Conservation (phyloP, 352 stramenopile species). For the Pythium utonaiense region DNA sequence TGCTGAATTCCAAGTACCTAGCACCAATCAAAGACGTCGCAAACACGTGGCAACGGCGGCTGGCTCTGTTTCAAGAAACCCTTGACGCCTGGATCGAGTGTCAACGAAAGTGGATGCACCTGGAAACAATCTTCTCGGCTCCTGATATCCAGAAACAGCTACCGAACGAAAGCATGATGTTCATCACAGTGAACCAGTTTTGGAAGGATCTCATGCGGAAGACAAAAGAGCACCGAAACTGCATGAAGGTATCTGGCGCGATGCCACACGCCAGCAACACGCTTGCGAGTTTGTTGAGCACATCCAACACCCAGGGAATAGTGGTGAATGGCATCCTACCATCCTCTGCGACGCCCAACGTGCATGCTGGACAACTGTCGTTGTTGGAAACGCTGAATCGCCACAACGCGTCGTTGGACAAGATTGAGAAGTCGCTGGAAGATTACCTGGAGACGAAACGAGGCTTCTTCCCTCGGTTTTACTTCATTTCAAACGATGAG, state of each 20-base stretch:
- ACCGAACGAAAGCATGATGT: conserved; percentile 57
- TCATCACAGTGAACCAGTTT: conserved; percentile 64
- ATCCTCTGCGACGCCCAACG: conserved; percentile 1
- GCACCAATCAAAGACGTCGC: conserved; percentile 72
- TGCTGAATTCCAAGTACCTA: conserved; percentile 89
- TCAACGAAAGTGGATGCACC: conserved; percentile 79
- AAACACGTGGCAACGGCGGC: conserved; percentile 55
- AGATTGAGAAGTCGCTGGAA: conserved; percentile 77
- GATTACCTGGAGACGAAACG: conserved; percentile 85
- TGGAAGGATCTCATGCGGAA: conserved; percentile 79
- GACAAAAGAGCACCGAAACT: conserved; percentile 55
- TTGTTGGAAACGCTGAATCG: conserved; percentile 63
- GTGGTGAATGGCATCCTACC: background rate
- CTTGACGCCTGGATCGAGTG: conserved; percentile 77
- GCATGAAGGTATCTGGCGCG: conserved; percentile 60
- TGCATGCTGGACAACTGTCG: conserved; percentile 18
- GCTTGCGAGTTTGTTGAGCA: conserved; percentile 9
- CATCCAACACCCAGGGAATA: background rate
- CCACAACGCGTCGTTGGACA: conserved; percentile 67
- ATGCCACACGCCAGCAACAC: conserved; percentile 9
- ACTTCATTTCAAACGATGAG: conserved; percentile 88
- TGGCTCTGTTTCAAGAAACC: conserved; percentile 80
- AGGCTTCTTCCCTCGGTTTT: conserved; percentile 82
- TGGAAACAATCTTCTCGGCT: conserved; percentile 79
- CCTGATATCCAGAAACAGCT: conserved; percentile 84